Evolutionary conservation across 345 rosid genomes (phyloP), one percentile per base, ranked within the genome.

Genomic region (Gossypium anomalum): DNA sequence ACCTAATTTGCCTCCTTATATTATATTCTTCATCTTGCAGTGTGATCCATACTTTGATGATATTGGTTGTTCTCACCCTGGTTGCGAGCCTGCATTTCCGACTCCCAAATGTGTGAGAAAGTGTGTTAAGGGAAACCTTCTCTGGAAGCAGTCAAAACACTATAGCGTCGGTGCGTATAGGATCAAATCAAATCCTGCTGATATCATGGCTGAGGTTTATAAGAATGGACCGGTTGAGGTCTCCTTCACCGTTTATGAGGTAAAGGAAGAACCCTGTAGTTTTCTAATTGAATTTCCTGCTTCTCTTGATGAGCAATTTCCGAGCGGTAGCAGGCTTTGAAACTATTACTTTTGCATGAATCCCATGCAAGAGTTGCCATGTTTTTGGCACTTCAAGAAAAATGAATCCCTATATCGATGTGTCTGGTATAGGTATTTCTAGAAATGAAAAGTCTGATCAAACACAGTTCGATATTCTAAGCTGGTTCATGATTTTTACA

Each of bases 181-280:
- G 82, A 86, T 95, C 52, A 51, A 75, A 17, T 91, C 98, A 63
- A 82, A 89, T 74, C 96, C 92, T 44, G 27, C 85, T 65, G 82
- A 79, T 70, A 89, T 95, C 52, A 95, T 95, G 99, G 93, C 94
- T n/a, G 99, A 95, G 85, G 67, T 95, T 82, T 93, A 87, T 67
- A 85, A 81, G 78, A 88, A 95, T 63, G 99, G 99, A 81, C 99
- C 99, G 38, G 93, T 93, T 73, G 99, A 95, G 78, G 99, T 95
- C 77, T 67, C 94, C 74, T 93, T 90, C 83, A 85, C 98, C 1
- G 98, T 95, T 73, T 95, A 85, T 86, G 98, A 95, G 98, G 99
- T 93, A 82, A 67, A 10, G 13, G 10, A 53, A 76, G 15, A 52
- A 60, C 75, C 59, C 17, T 0, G 52, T 56, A 65, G 13, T 75